Base-by-base conservation (phyloP, 495 filamentous ascomycete species). In the Penicillium paxilli region DNA sequence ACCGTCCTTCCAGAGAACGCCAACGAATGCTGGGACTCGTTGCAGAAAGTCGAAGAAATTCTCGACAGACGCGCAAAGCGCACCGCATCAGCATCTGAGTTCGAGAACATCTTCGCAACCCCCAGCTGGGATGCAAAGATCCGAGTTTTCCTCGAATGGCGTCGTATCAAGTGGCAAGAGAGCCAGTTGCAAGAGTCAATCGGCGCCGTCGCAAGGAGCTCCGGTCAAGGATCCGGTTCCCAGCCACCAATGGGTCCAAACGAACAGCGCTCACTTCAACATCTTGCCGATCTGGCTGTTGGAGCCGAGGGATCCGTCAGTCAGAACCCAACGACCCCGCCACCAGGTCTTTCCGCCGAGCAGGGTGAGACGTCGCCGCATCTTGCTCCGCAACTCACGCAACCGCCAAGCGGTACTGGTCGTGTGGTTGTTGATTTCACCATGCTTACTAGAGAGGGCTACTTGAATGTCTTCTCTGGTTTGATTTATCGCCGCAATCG, bases 251-350 rank as follows among this genome's bases (percentile, higher is more conserved):
- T 78, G 60, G 75, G 75, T 3, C 72, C 72, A 16, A 78, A 75
- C 44, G 75, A 78, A 52, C 75, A 78, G 55, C 73, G 75, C 49
- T 78, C 75, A 33, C 69, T 88, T 14, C 84, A 87, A 62, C 83
- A 84, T 52, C 74, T 88, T 7, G 86, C 86, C 2, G 85, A 88
- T 57, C 64, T 89, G 14, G 86, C 85, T 25, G 75, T 78, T 21
- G 75, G 73, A 3, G 75, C 71, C 3, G 75, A 78, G 47, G 74
- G 73, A 24, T 70, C 70, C 8, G 72, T 76, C 11, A 60, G 66
- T 23, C 69, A 70, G 25, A 69, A 65, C 30, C 64, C 67, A 6
- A 59, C 71, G 0, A 58, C 63, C 0, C 72, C 73, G 0, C 74
- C 72, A 2, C 67, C 73, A 5, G 65, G 57, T 25, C 56, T 73